Base-by-base conservation (phyloP, 1,284 basidiomycete genomes). In the Austroboletus novae-zelandiae region DNA sequence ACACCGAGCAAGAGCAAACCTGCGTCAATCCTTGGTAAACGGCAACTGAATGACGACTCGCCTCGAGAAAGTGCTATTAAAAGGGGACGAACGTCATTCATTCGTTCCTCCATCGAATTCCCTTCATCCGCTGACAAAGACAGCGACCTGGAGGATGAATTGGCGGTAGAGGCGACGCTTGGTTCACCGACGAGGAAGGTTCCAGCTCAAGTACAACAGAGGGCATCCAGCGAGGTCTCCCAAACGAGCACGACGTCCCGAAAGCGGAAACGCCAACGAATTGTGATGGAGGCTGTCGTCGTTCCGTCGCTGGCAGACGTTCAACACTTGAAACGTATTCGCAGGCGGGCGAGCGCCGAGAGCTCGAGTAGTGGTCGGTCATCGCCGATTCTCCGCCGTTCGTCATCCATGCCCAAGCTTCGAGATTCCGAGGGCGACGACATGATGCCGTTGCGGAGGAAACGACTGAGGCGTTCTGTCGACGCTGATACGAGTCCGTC, bases 211-310 rank as follows among this genome's bases (percentile, higher is more conserved):
- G 37, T 47, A 20, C 51, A 31, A 30, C 30, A 47, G 20, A n/a
- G 17, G 14, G 23, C 31, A 15, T 31, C 47, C 10, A 50, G 23
- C 23, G 41, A 56, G 39, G 34, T 25, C 32, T 50, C 53, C 14
- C 52, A 52, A 35, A 43, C 41, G 9, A 46, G 18, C 17, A 13
- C 35, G 17, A 47, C 25, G 10, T 56, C 56, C 2, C 57, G 56
- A 31, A 70, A 67, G 36, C 71, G 68, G 52, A 81, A 78, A 59
- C 77, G 78, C 45, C 77, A 74, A 61, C 66, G 77, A 23, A 59
- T 73, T 4, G 60, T 80, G 54, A 67, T 83, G 66, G 83, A 84
- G 20, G 75, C 75, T 3, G 81, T 84, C 8, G 74, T 79, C 46
- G 71, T 84, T 36, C 78, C 79, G 10, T 65, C 69, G 8, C 52